These are phyloP conservation scores for Penicillium mononematosum DNA, from an alignment of 495 filamentous ascomycete species.

Conservation along the genomic window DNA sequence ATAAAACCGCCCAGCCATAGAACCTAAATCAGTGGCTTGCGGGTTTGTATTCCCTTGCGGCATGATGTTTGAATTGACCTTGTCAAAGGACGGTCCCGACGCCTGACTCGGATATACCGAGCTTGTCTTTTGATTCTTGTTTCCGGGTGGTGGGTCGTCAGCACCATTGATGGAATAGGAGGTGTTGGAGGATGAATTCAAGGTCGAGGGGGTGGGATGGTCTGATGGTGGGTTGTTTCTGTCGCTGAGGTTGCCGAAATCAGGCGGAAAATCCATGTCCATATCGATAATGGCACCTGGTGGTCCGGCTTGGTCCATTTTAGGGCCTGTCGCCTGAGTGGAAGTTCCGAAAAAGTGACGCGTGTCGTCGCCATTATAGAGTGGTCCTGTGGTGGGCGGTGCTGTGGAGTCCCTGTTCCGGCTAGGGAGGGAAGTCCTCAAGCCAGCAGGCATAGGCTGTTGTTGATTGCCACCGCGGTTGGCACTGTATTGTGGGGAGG, in stretches of 20 bases:
- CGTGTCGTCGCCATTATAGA: slow-evolving; percentile 9
- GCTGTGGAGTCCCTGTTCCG: slow-evolving; percentile 21
- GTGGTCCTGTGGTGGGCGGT: neutral
- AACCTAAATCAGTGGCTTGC: slow-evolving; percentile 14
- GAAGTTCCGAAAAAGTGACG: slow-evolving; percentile 9
- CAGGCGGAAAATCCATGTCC: slow-evolving; percentile 35
- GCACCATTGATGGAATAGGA: slow-evolving; percentile 31
- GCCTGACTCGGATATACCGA: slow-evolving; percentile 11
- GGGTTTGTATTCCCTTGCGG: slow-evolving; percentile 17
- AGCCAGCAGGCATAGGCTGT: neutral
- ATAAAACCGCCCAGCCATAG: slow-evolving; percentile 18
- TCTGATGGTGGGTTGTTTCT: slow-evolving; percentile 34
- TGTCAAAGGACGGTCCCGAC: slow-evolving; percentile 20
- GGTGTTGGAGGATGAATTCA: slow-evolving; percentile 39
- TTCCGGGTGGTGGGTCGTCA: slow-evolving; percentile 25
- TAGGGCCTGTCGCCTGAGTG: slow-evolving; percentile 4
- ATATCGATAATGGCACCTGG: slow-evolving; percentile 22
- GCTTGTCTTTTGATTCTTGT: slow-evolving; percentile 20
- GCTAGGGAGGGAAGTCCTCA: slow-evolving; percentile 30
- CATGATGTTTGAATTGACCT: slow-evolving; percentile 18
- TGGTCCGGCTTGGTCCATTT: slow-evolving; percentile 8
- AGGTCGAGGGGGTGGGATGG: slow-evolving; percentile 36
- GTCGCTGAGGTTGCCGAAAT: slow-evolving; percentile 28
- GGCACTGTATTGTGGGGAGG: slow-evolving; percentile 6
- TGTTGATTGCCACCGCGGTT: slow-evolving; percentile 4